Percentiles rank a stretch among this genome's conserved stretches.
Evolutionary conservation across 306 rosid species (phyloP).

Genomic region (Dalbergia oliveri): DNA sequence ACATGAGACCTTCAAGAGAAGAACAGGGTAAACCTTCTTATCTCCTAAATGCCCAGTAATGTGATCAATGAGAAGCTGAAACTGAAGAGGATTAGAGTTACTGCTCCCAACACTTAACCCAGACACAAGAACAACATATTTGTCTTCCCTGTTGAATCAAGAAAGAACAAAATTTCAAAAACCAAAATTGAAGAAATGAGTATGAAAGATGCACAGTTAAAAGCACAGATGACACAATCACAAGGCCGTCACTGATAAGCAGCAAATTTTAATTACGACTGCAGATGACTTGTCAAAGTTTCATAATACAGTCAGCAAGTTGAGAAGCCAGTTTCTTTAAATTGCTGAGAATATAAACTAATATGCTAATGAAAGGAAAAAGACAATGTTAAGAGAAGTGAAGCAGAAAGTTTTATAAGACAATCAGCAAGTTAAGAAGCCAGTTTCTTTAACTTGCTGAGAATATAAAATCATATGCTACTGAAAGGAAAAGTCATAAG

Average conservation of each 20-base stretch:
- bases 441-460: background rate
- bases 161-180: conserved; percentile 7
- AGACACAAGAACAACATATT: conserved; percentile 81
- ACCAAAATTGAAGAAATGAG: conserved; percentile 30
- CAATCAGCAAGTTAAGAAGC: conserved; percentile 36
- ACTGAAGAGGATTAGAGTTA: conserved; percentile 82
- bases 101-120: conserved; percentile 86
- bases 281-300: conserved; percentile 25
- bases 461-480: conserved; percentile 10
- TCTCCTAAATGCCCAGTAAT: conserved; percentile 98
- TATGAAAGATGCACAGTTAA: conserved; percentile 23
- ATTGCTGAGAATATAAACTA: conserved; percentile 1
- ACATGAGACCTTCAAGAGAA: conserved; percentile 40
- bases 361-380: background rate
- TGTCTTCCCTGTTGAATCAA: conserved; percentile 82
- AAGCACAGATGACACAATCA: conserved; percentile 30
- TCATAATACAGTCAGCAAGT: conserved; percentile 37
- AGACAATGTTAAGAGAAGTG: background rate
- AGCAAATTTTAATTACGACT: conserved; percentile 35
- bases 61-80: conserved; percentile 96
- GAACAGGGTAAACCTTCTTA: conserved; percentile 67
- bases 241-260: conserved; percentile 27
- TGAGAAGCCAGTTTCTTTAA: conserved; percentile 27
- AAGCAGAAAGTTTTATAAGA: conserved; percentile 22
- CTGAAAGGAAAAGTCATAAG: background rate